Evolutionary conservation across 768 basidiomycete species (phyloP).

Genomic region (Tulasnella calospora): DNA sequence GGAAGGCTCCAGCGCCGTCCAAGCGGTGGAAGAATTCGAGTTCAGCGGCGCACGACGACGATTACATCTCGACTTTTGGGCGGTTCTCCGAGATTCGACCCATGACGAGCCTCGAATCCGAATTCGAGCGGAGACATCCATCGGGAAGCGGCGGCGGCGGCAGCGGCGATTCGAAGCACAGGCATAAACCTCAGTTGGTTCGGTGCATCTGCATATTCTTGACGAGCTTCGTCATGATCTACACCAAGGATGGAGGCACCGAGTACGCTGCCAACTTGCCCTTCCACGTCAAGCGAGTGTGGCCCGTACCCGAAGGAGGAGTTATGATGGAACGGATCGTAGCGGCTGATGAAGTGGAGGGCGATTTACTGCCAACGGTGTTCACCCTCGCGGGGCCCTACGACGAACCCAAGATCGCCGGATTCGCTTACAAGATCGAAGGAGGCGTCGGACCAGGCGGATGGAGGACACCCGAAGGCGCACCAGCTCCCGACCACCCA

Average conservation of each 20-base stretch:
- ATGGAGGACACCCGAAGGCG: neutral
- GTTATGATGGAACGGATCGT: slow-evolving; percentile 72
- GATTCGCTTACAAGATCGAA: slow-evolving; percentile 44
- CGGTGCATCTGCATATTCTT: slow-evolving; percentile 73
- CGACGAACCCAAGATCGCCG: slow-evolving; percentile 66
- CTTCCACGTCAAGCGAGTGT: slow-evolving; percentile 72
- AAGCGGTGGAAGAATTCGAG: slow-evolving; percentile 28
- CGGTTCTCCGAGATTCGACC: slow-evolving; percentile 41
- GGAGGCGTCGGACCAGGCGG: neutral
- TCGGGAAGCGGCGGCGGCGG: slow-evolving; percentile 37
- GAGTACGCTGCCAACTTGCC: slow-evolving; percentile 77
- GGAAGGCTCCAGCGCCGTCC: slow-evolving; percentile 30
- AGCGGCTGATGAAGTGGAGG: slow-evolving; percentile 61
- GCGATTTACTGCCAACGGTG: slow-evolving; percentile 66
- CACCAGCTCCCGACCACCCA: neutral
- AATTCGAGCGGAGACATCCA: slow-evolving; percentile 41
- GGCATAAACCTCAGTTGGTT: neutral
- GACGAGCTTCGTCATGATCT: slow-evolving; percentile 67
- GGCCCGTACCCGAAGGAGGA: slow-evolving; percentile 74
- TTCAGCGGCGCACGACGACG: slow-evolving; percentile 25
- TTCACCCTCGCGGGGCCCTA: slow-evolving; percentile 75
- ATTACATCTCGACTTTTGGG: slow-evolving; percentile 48
- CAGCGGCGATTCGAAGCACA: neutral
- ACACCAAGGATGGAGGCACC: slow-evolving; percentile 55
- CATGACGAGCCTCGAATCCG: slow-evolving; percentile 32